These are phyloP conservation scores for Coemansia sp. DNA, from an alignment of 192 early-diverging fungal genomes.

Conservation along the genomic window DNA sequence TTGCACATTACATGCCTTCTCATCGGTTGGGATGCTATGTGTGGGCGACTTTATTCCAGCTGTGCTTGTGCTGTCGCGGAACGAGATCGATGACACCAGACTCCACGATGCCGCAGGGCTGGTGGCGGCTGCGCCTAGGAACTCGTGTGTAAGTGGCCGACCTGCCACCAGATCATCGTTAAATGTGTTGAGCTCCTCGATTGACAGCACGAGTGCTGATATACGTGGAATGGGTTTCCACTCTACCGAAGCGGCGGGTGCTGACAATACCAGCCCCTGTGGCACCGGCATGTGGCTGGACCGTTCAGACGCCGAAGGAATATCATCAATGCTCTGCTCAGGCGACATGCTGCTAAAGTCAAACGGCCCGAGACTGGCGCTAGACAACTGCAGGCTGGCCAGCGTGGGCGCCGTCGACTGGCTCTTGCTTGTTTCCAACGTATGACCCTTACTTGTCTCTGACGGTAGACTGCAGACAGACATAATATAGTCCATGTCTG, in stretches of 20 bases:
- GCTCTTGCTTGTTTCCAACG: not conserved
- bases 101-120: slow-evolving; percentile 16
- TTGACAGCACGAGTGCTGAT: slow-evolving; percentile 25
- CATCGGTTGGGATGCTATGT: not conserved
- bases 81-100: slow-evolving; percentile 11
- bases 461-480: not conserved
- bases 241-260: not conserved
- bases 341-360: not conserved
- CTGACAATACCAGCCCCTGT: not conserved
- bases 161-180: slow-evolving; percentile 13
- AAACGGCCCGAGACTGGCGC: not conserved
- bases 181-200: slow-evolving; percentile 29
- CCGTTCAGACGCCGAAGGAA: slow-evolving; percentile 1
- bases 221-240: not conserved
- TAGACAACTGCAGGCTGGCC: not conserved
- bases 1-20: not conserved
- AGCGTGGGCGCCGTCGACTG: not conserved
- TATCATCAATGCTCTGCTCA: slow-evolving; percentile 3
- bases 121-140: not conserved
- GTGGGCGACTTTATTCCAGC: slow-evolving; percentile 5
- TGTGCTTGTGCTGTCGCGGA: slow-evolving; percentile 7
- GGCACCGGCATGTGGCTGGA: not conserved
- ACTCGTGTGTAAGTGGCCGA: not conserved
- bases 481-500: not conserved
- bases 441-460: not conserved